Percentiles rank a stretch among this genome's conserved stretches.
These are phyloP conservation scores for Fistulifera solaris DNA, from an alignment of 108 stramenopile genomes.

Conservation along the genomic window DNA sequence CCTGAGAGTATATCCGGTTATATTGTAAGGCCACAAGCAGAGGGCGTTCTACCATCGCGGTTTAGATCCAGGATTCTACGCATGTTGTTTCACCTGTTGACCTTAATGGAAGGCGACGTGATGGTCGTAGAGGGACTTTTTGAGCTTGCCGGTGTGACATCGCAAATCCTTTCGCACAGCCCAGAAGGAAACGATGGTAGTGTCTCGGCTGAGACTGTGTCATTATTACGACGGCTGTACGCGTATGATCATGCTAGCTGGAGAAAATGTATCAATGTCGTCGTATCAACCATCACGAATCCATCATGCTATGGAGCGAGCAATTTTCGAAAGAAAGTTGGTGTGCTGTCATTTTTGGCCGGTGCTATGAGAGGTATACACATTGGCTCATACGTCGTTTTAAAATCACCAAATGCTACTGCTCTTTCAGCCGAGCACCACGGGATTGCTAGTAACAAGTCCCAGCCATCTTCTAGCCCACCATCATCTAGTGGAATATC, in stretches of 20 bases:
- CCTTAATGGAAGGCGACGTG: background rate
- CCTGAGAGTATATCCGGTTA: background rate
- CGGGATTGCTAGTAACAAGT: slow-evolving; percentile 18
- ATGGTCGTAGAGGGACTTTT: slow-evolving; percentile 35
- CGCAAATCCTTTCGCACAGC: slow-evolving; percentile 4
- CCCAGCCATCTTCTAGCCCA: slow-evolving; percentile 7
- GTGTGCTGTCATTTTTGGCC: slow-evolving; percentile 59
- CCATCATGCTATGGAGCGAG: slow-evolving; percentile 1
- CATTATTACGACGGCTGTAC: slow-evolving; percentile 53
- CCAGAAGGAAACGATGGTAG: slow-evolving; percentile 18
- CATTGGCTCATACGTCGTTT: slow-evolving; percentile 46
- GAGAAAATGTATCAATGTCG: slow-evolving; percentile 21
- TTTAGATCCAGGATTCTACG: slow-evolving; percentile 40
- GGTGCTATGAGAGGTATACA: slow-evolving; percentile 31
- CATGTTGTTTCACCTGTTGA: slow-evolving; percentile 37
- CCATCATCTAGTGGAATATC: slow-evolving; percentile 11
- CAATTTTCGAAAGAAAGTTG: slow-evolving; percentile 15
- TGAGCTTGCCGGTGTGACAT: slow-evolving; percentile 27
- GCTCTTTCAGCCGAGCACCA: slow-evolving; percentile 36
- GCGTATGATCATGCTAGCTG: slow-evolving; percentile 15
- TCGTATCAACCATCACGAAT: slow-evolving; percentile 7
- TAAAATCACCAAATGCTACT: slow-evolving; percentile 55
- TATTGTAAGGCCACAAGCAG: no score
- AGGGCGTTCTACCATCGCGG: no score
- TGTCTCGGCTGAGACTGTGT: slow-evolving; percentile 35